A percentile compares a stretch with the other conserved stretches of the same genome.
Conservation (phyloP, 2,329 filamentous ascomycete genomes). For the Neonectria ditissima region DNA sequence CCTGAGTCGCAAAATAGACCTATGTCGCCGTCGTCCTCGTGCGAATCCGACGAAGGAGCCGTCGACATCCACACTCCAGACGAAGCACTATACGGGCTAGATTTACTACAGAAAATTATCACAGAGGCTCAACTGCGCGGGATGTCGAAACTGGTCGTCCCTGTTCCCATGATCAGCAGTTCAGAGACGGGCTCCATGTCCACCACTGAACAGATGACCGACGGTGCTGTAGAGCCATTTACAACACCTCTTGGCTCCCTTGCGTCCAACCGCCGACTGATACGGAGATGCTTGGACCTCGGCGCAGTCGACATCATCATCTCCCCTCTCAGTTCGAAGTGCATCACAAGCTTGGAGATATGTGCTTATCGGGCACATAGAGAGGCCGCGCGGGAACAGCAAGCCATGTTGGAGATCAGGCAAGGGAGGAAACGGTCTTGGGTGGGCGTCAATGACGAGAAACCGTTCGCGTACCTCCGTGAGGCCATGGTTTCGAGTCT, state of each 20-base stretch:
- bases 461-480: conserved; percentile 88
- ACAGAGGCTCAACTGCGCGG: conserved; percentile 69
- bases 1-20: conserved; percentile 50
- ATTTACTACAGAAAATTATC: conserved; percentile 66
- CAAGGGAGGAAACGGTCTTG: conserved; percentile 87
- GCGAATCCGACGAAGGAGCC: conserved; percentile 49
- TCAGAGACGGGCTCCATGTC: conserved; percentile 46
- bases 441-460: conserved; percentile 87
- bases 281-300: conserved; percentile 82
- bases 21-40: conserved; percentile 60
- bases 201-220: conserved; percentile 50
- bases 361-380: conserved; percentile 87
- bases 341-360: conserved; percentile 80
- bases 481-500: conserved; percentile 94
- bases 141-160: conserved; percentile 67
- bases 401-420: conserved; percentile 77
- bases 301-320: conserved; percentile 89
- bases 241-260: conserved; percentile 42
- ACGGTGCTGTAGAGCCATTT: conserved; percentile 53
- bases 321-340: conserved; percentile 80
- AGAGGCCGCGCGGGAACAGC: conserved; percentile 78
- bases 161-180: conserved; percentile 65
- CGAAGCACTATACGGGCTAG: conserved; percentile 67
- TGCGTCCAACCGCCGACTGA: conserved; percentile 53
- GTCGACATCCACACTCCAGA: conserved; percentile 56